phyloP scores from a whole-genome alignment of 83 land plant species.

The Diphasiastrum complanatum region DNA sequence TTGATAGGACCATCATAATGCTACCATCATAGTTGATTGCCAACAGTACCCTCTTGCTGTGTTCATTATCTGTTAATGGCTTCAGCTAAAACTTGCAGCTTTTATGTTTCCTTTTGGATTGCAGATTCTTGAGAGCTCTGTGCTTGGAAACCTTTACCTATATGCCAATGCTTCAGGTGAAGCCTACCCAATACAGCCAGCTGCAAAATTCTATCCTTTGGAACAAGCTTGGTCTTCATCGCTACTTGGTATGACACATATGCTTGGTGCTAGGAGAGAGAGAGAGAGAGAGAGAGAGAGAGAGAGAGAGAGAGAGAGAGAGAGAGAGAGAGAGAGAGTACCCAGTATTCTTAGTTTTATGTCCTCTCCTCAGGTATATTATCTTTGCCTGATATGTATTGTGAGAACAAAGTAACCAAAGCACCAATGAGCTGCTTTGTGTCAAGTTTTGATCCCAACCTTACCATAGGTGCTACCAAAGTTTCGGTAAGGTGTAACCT shows the following conservation, averaged over 20 bases:
- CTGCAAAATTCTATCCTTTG: conserved; percentile 17
- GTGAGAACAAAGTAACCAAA: conserved; percentile 25
- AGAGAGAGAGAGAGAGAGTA: too few relatives aligned
- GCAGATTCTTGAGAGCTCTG: conserved; percentile 36
- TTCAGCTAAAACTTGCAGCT: neutral
- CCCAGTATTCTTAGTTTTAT: neutral
- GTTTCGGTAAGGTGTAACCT: conserved; percentile 19
- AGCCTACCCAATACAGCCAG: conserved; percentile 2
- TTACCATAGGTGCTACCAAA: conserved; percentile 35
- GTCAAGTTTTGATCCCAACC: conserved; percentile 17
- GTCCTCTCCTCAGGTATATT: conserved; percentile 24
- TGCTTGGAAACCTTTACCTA: conserved; percentile 30
- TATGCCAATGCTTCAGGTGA: conserved; percentile 10
- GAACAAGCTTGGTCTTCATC: conserved; percentile 34
- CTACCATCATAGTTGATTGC: too few relatives aligned
- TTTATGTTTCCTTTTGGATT: conserved; percentile 11
- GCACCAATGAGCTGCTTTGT: conserved; percentile 26
- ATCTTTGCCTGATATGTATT: conserved; percentile 36
- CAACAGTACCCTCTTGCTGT: too few relatives aligned
- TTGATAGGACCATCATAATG: too few relatives aligned
- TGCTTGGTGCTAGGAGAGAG: too few relatives aligned
- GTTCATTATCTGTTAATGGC: neutral
- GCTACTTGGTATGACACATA: conserved; percentile 26
- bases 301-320: too few relatives aligned
- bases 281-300: too few relatives aligned